phyloP scores from a whole-genome alignment of 805 yeast genomes.

The Ogataea allantospora region DNA sequence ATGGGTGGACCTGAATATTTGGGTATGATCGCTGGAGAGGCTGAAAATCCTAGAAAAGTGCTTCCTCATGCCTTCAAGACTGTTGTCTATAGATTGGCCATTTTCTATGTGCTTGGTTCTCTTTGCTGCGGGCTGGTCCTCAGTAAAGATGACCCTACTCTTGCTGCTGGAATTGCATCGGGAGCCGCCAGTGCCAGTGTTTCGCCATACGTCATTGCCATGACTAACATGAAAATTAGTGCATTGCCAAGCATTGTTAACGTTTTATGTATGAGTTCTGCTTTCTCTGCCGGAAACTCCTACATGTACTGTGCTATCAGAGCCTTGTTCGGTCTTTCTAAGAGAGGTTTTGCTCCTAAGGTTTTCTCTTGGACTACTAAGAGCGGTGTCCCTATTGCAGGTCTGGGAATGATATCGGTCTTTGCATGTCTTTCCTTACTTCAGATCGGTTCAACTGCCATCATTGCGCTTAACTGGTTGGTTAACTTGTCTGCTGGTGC shows the following conservation, averaged over 20 bases:
- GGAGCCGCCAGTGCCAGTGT: constrained; percentile 76
- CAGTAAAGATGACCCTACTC: constrained; percentile 62
- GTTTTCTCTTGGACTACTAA: constrained; percentile 60
- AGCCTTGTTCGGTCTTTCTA: constrained; percentile 66
- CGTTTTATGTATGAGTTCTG: constrained; percentile 69
- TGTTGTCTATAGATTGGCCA: constrained; percentile 64
- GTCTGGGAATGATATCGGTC: constrained; percentile 33
- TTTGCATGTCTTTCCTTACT: constrained; percentile 32
- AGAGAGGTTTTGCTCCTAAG: constrained; percentile 71
- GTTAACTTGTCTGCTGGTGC: constrained; percentile 31
- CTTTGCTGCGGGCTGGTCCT: constrained; percentile 76
- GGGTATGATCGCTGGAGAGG: constrained; percentile 85
- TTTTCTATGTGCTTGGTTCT: constrained; percentile 72
- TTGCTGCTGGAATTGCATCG: constrained; percentile 54
- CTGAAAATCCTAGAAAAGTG: constrained; percentile 51
- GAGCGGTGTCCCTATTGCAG: constrained; percentile 52
- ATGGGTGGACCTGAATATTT: constrained; percentile 82
- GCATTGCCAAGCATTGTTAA: constrained; percentile 77
- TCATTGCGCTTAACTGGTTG: constrained; percentile 33
- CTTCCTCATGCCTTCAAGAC: constrained; percentile 79
- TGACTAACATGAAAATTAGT: constrained; percentile 64
- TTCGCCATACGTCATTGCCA: constrained; percentile 82
- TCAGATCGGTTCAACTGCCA: constrained; percentile 35
- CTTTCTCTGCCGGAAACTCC: constrained; percentile 83
- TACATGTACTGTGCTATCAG: constrained; percentile 71